phyloP scores from a whole-genome alignment of 495 filamentous ascomycete genomes.

The Emericellopsis terricola region DNA sequence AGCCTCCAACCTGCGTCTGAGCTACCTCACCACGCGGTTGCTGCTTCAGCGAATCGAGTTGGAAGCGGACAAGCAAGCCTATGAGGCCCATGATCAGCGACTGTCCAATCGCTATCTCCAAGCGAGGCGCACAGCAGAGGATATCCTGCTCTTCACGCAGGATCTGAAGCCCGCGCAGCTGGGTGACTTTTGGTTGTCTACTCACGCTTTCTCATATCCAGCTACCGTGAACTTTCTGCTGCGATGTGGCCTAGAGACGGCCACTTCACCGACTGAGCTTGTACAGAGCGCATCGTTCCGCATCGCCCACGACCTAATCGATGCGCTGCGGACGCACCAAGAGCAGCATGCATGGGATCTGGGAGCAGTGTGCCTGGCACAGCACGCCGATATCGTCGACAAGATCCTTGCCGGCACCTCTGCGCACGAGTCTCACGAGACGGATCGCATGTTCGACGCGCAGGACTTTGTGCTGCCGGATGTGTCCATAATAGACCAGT shows the following conservation, averaged over 20 bases:
- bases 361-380: slow-evolving; percentile 33
- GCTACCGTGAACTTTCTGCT: slow-evolving; percentile 30
- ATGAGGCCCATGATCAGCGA: slow-evolving; percentile 23
- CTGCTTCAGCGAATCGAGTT: slow-evolving; percentile 26
- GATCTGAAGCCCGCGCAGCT: slow-evolving; percentile 25
- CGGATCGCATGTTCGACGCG: slow-evolving; percentile 1
- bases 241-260: slow-evolving; percentile 28
- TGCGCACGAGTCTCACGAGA: slow-evolving; percentile 9
- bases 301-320: slow-evolving; percentile 17
- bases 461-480: slow-evolving; percentile 3
- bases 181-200: slow-evolving; percentile 31
- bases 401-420: slow-evolving; percentile 12
- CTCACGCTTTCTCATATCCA: slow-evolving; percentile 30
- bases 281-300: slow-evolving; percentile 23
- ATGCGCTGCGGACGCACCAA: slow-evolving; percentile 26
- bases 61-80: slow-evolving; percentile 31
- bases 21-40: slow-evolving; percentile 32
- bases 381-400: slow-evolving; percentile 18
- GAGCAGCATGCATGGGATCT: slow-evolving; percentile 37
- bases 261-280: slow-evolving; percentile 12
- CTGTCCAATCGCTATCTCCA: slow-evolving; percentile 29
- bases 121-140: slow-evolving; percentile 28
- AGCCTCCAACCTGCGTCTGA: slow-evolving; percentile 30
- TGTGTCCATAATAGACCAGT: slow-evolving; percentile 4
- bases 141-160: slow-evolving; percentile 33